Base-by-base conservation (phyloP, 805 yeast species). In the Candida gorgasii region DNA sequence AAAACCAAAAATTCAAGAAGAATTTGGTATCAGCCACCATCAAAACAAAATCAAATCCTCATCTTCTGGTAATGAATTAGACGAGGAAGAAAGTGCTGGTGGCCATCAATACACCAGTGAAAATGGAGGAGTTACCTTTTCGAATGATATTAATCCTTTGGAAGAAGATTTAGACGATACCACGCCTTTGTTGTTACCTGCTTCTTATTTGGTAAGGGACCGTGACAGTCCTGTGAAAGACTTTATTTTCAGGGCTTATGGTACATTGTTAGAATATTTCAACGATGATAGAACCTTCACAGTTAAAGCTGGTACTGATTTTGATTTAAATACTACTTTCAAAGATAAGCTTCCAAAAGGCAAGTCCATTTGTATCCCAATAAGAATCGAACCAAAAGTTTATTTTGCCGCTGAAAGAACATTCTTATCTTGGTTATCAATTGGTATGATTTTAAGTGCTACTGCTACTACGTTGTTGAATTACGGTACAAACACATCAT, bases 391-490 rank as follows among this genome's bases (percentile, higher is more conserved):
- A 66, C 99, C 99, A 45, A 93, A 93, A 69, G 99, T 93, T n/a
- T 93, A 93, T 62, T 93, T 93, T 65, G 99, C 99, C 5, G 89
- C 95, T 17, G 99, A 93, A 65, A 81, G 99, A 68, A 93, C 99
- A 0, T 92, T 83, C 58, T 73, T 93, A 48, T 80, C 95, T 30
- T 93, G 99, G 99, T 69, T 92, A 43, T 90, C 96, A 30, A 88
- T 93, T 53, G 87, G 93, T 7, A 79, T 93, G 73, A 72, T 92
- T 32, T 73, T 93, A 44, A 89, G 93, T 33, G 95, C 92, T 36
- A 86, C 96, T 30, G 95, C 97, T 1, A 86, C 89, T 7, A 78
- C 96, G 0, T 73, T 93, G 52, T 71, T 92, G 53, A 86, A 87
- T 49, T 93, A 85, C 64, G 98, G 99, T 50, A 82, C 82, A 48